Percentiles rank a stretch among this genome's conserved stretches.
Conservation (phyloP, 768 basidiomycete genomes). For the Lentinus brumalis region DNA sequence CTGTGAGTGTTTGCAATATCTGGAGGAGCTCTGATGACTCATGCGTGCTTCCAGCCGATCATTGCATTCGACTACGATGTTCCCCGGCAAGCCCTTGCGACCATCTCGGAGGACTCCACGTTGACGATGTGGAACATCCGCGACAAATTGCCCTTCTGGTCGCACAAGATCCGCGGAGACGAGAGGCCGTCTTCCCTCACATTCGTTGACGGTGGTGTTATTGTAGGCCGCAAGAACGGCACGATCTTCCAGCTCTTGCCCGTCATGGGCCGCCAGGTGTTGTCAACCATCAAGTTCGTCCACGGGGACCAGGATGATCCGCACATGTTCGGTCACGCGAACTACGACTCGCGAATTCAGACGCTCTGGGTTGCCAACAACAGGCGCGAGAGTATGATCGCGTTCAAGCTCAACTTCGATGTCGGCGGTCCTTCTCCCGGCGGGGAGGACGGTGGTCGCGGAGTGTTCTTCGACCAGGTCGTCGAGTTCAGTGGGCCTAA, state of each 20-base stretch:
- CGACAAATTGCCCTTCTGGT: slow-evolving; percentile 74
- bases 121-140: slow-evolving; percentile 82
- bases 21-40: background rate
- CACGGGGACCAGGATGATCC: slow-evolving; percentile 69
- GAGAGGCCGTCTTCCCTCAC: slow-evolving; percentile 82
- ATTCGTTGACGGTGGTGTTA: slow-evolving; percentile 84
- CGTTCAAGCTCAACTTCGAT: slow-evolving; percentile 74
- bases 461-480: slow-evolving; percentile 70
- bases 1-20: slow-evolving; percentile 49
- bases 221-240: slow-evolving; percentile 82
- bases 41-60: slow-evolving; percentile 56
- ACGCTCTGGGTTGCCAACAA: slow-evolving; percentile 89
- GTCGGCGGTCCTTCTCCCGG: slow-evolving; percentile 49
- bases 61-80: slow-evolving; percentile 87
- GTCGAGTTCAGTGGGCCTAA: slow-evolving; percentile 84
- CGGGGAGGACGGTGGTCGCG: slow-evolving; percentile 58
- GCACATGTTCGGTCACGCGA: slow-evolving; percentile 88
- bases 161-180: slow-evolving; percentile 76
- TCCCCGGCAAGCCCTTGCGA: slow-evolving; percentile 73
- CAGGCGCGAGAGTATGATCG: slow-evolving; percentile 81
- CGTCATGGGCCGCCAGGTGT: slow-evolving; percentile 67
- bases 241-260: slow-evolving; percentile 84
- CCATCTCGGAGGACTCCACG: slow-evolving; percentile 81
- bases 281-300: slow-evolving; percentile 80
- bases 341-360: slow-evolving; percentile 82